Conservation (phyloP, 78 protist genomes). For the Chrysochromulina parva region DNA sequence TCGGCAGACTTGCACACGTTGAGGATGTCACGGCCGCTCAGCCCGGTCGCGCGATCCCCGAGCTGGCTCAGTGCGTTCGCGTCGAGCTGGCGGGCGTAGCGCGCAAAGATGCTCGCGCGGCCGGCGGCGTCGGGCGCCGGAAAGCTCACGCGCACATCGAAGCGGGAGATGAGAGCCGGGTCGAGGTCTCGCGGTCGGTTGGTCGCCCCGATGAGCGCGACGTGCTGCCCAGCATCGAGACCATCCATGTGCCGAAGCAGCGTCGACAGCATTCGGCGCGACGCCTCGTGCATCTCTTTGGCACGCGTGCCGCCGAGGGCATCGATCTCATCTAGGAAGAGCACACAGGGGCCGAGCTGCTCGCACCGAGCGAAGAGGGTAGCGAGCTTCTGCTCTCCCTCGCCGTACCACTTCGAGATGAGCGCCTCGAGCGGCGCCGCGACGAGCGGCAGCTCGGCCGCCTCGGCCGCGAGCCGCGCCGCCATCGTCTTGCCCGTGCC, state of each 20-base stretch:
- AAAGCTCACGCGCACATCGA: neutral
- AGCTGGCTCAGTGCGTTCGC: neutral
- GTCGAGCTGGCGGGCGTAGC: neutral
- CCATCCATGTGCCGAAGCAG: neutral
- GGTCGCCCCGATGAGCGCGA: neutral
- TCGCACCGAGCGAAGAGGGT: too few species aligned
- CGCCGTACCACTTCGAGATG: neutral
- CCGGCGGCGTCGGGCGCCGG: neutral
- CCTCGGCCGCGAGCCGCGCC: neutral
- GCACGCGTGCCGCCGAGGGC: too few species aligned
- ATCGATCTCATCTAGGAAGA: too few species aligned
- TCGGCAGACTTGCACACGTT: neutral
- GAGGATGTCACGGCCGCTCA: neutral
- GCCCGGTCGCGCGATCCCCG: neutral
- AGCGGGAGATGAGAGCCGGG: neutral
- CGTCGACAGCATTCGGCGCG: too few species aligned
- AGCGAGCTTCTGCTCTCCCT: too few species aligned
- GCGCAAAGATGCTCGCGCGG: neutral
- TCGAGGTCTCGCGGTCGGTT: conserved; percentile 6
- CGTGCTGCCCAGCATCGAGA: neutral
- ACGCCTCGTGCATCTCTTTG: too few species aligned
- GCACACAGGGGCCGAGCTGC: too few species aligned
- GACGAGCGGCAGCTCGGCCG: neutral
- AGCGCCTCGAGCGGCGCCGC: neutral
- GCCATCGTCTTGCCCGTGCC: conserved; percentile 18